These are phyloP conservation scores for Alternaria dauci DNA, from an alignment of 2,329 filamentous ascomycete species.

Conservation along the genomic window DNA sequence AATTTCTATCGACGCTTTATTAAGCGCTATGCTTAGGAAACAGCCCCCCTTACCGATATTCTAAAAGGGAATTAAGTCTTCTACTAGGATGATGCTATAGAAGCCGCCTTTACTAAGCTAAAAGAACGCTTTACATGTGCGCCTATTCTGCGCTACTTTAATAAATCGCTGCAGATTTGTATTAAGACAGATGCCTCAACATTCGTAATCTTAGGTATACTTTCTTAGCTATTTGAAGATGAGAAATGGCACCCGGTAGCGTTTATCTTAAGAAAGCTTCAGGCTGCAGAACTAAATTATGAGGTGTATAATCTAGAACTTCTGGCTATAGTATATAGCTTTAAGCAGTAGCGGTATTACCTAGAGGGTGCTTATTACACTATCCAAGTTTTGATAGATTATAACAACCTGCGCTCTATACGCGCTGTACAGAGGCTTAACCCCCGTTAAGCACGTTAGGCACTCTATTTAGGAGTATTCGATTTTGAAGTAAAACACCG, in stretches of 20 bases:
- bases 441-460: background rate
- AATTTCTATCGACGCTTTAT: too few relatives aligned
- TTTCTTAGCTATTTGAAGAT: background rate
- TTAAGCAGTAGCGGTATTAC: too few relatives aligned
- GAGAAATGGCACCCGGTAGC: background rate
- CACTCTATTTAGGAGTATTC: background rate
- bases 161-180: background rate
- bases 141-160: background rate
- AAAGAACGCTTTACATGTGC: background rate
- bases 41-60: background rate
- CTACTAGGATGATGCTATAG: background rate
- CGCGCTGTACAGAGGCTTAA: too few relatives aligned
- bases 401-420: too few relatives aligned
- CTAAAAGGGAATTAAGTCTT: background rate
- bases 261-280: background rate
- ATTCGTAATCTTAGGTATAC: background rate
- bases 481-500: background rate
- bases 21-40: background rate
- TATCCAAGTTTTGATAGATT: too few relatives aligned
- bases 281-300: too few relatives aligned
- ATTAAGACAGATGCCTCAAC: background rate
- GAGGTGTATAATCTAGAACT: too few relatives aligned
- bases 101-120: background rate
- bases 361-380: too few relatives aligned
- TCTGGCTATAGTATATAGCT: background rate